These are phyloP conservation scores for Mercurialis annua DNA, from an alignment of 345 rosid genomes.

Conservation along the genomic window DNA sequence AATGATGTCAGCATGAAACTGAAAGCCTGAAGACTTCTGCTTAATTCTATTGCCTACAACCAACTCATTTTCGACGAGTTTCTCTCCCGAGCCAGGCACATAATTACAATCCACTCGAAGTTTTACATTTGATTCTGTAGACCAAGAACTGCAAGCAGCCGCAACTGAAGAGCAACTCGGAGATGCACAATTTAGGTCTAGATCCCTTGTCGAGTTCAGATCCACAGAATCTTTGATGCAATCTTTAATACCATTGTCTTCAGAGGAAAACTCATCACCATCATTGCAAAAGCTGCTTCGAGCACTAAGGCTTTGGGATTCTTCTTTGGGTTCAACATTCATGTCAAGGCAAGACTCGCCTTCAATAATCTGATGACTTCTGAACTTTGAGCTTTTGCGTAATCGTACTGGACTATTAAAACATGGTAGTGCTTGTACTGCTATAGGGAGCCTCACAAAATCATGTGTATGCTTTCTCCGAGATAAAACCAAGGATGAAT, in stretches of 20 bases:
- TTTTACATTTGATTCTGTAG: background rate
- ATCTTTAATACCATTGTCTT: background rate
- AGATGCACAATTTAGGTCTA: slow-evolving; percentile 16
- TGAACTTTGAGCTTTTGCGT: slow-evolving; percentile 14
- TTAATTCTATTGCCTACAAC: slow-evolving; percentile 11
- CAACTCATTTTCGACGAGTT: slow-evolving; percentile 7
- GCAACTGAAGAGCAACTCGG: slow-evolving; percentile 17
- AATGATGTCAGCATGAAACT: slow-evolving; percentile 26
- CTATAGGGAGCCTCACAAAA: slow-evolving; percentile 18
- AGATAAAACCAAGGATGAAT: slow-evolving; percentile 22
- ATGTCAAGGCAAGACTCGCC: slow-evolving; percentile 1
- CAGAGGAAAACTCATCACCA: slow-evolving; percentile 6
- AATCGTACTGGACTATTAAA: slow-evolving; percentile 12
- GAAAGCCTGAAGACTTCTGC: slow-evolving; percentile 1
- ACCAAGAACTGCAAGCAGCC: slow-evolving; percentile 6
- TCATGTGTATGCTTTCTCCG: slow-evolving; percentile 13
- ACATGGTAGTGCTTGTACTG: slow-evolving; percentile 45
- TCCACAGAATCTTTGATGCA: slow-evolving; percentile 1
- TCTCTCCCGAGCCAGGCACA: slow-evolving; percentile 9
- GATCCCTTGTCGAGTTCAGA: slow-evolving; percentile 2
- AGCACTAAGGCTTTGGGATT: background rate
- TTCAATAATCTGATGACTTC: slow-evolving; percentile 13
- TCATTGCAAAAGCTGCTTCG: slow-evolving; percentile 9
- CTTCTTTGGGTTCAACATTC: slow-evolving; percentile 12
- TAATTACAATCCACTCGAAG: slow-evolving; percentile 13